Percentiles rank a stretch among this genome's conserved stretches.
These are phyloP conservation scores for Pichia sp. DNA, from an alignment of 1,139 yeast genomes.

Conservation along the genomic window DNA sequence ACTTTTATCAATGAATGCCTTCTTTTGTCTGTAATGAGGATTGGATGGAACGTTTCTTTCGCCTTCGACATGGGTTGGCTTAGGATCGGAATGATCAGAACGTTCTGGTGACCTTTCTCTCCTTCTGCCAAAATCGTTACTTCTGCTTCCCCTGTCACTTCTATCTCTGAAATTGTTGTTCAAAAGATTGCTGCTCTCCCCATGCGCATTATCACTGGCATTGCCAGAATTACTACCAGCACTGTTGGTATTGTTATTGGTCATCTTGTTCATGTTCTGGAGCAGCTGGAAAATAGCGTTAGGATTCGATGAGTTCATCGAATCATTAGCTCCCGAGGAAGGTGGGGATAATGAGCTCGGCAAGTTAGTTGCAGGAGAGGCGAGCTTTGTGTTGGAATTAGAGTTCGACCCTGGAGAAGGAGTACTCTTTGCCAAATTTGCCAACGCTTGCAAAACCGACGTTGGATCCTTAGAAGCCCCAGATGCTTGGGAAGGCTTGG, in stretches of 20 bases:
- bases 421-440: slow-evolving; percentile 42
- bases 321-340: slow-evolving; percentile 29
- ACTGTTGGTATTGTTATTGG: slow-evolving; percentile 9
- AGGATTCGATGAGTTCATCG: slow-evolving; percentile 32
- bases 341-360: slow-evolving; percentile 12
- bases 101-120: slow-evolving; percentile 57
- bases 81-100: slow-evolving; percentile 34
- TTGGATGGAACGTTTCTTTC: slow-evolving; percentile 67
- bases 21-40: slow-evolving; percentile 69
- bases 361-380: slow-evolving; percentile 16
- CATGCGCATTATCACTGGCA: neutral
- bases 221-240: neutral
- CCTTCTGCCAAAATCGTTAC: slow-evolving; percentile 39
- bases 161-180: slow-evolving; percentile 25
- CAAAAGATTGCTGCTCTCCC: neutral
- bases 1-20: slow-evolving; percentile 62
- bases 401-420: slow-evolving; percentile 27
- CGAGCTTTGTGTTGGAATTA: slow-evolving; percentile 24
- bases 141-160: slow-evolving; percentile 25
- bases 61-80: slow-evolving; percentile 39
- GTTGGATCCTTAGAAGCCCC: slow-evolving; percentile 43
- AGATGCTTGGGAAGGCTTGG: neutral
- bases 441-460: slow-evolving; percentile 62
- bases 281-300: slow-evolving; percentile 46
- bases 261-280: slow-evolving; percentile 33